Conservation (phyloP, 2,329 filamentous ascomycete species). For the Colletotrichum eleusines region DNA sequence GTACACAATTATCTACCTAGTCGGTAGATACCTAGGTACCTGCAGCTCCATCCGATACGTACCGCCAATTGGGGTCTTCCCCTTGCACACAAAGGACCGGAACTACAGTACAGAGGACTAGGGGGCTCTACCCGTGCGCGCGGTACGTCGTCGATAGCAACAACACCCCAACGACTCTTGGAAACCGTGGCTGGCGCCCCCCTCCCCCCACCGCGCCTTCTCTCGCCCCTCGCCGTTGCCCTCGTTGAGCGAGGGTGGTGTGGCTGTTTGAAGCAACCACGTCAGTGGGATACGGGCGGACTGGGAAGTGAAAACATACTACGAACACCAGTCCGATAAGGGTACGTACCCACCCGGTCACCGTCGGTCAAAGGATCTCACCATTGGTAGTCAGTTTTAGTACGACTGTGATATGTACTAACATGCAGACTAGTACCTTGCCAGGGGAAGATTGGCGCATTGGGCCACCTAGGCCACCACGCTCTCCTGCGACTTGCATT, state of each 20-base stretch:
- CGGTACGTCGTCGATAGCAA: constrained; percentile 44
- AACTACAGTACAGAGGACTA: neutral
- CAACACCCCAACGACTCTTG: neutral
- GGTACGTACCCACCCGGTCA: constrained; percentile 11
- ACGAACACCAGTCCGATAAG: neutral
- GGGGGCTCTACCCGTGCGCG: constrained; percentile 47
- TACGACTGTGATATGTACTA: neutral
- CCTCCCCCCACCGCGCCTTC: no score
- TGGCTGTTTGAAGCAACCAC: constrained; percentile 32
- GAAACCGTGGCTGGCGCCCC: constrained; percentile 15
- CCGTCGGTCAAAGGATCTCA: neutral
- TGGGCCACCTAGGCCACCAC: constrained; percentile 30
- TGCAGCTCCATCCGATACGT: neutral
- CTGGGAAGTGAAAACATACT: constrained; percentile 3
- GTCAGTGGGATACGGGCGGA: neutral
- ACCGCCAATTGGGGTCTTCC: neutral
- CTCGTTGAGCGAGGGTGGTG: constrained; percentile 6
- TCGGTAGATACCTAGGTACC: neutral
- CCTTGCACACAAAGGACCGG: constrained; percentile 32
- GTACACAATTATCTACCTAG: no score
- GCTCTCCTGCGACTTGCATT: constrained; percentile 14
- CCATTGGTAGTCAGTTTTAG: neutral
- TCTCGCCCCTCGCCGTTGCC: constrained; percentile 20
- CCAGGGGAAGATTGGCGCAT: constrained; percentile 22
- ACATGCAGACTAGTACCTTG: neutral